These are phyloP conservation scores for Abortiporus biennis DNA, from an alignment of 1,284 basidiomycete genomes.

Conservation along the genomic window DNA sequence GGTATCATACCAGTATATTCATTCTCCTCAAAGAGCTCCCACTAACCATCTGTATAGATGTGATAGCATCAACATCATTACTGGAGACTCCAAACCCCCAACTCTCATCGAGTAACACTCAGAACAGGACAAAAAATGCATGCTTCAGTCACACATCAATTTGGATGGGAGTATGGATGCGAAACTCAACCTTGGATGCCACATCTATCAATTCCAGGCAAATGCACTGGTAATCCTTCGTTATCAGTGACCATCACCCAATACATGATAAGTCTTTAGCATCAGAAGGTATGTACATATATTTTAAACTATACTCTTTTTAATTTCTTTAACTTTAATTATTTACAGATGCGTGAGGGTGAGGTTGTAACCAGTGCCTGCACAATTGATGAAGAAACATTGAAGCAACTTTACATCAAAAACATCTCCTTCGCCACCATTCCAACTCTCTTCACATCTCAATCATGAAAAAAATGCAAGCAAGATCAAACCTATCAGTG, in stretches of 20 bases:
- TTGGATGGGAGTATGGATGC: constrained; percentile 13
- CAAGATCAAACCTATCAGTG: constrained; percentile 7
- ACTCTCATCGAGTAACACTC: constrained; percentile 9
- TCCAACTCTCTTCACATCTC: neutral
- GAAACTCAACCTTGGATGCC: constrained; percentile 15
- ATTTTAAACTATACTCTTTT: neutral
- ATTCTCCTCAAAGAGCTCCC: too few species aligned
- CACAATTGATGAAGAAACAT: constrained; percentile 10
- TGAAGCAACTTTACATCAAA: constrained; percentile 10
- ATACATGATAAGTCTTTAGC: constrained; percentile 22
- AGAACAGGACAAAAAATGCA: constrained; percentile 19
- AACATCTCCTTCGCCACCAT: constrained; percentile 1
- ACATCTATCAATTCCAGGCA: constrained; percentile 9
- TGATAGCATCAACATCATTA: constrained; percentile 15
- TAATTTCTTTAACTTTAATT: neutral
- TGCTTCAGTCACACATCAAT: constrained; percentile 20
- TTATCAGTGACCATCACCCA: constrained; percentile 15
- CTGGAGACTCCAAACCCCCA: constrained; percentile 12
- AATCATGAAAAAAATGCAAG: neutral
- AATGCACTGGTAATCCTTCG: constrained; percentile 17
- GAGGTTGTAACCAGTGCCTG: constrained; percentile 14
- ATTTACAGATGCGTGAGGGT: constrained; percentile 9
- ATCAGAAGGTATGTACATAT: constrained; percentile 8
- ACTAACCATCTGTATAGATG: constrained; percentile 16
- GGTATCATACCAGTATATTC: too few species aligned